These are phyloP conservation scores for Yamadazyma conglobata DNA, from an alignment of 1,139 yeast species.

Conservation along the genomic window DNA sequence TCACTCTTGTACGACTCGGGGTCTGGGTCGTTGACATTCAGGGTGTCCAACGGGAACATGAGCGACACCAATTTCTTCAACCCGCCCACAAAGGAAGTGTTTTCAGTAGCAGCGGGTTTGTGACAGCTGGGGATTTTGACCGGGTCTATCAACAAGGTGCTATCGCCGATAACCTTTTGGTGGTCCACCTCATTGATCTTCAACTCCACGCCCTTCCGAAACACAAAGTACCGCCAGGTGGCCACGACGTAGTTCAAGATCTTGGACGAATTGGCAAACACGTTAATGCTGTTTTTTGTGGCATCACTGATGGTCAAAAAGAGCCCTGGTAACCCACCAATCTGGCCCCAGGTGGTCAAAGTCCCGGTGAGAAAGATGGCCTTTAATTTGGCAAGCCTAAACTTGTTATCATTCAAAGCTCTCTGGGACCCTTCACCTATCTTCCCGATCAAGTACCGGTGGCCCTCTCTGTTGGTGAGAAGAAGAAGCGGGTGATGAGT, in stretches of 20 bases:
- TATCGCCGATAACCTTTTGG: conserved; percentile 43
- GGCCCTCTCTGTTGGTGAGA: conserved; percentile 49
- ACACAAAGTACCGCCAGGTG: conserved; percentile 88
- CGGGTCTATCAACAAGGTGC: conserved; percentile 51
- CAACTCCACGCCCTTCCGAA: conserved; percentile 68
- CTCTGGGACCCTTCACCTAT: conserved; percentile 87
- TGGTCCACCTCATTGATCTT: conserved; percentile 38
- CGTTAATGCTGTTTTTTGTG: conserved; percentile 50
- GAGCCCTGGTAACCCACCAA: conserved; percentile 90
- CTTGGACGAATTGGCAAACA: conserved; percentile 34
- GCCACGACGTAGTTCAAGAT: conserved; percentile 56
- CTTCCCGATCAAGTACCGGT: conserved; percentile 71
- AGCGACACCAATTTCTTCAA: conserved; percentile 33
- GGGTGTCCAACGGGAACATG: conserved; percentile 51
- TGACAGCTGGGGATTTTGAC: conserved; percentile 30
- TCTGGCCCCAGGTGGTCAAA: conserved; percentile 59
- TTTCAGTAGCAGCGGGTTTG: conserved; percentile 1
- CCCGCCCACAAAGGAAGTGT: conserved; percentile 12
- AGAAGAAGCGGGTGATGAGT: conserved; percentile 57
- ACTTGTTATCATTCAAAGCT: conserved; percentile 50
- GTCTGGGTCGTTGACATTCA: conserved; percentile 32
- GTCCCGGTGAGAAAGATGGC: conserved; percentile 75
- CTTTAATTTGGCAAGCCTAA: conserved; percentile 53
- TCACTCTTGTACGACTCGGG: conserved; percentile 41
- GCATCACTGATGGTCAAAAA: conserved; percentile 83